Evolutionary conservation across 2,329 filamentous ascomycete genomes (phyloP), one percentile per base, ranked within the genome.

Genomic region (Fusarium liriodendri): DNA sequence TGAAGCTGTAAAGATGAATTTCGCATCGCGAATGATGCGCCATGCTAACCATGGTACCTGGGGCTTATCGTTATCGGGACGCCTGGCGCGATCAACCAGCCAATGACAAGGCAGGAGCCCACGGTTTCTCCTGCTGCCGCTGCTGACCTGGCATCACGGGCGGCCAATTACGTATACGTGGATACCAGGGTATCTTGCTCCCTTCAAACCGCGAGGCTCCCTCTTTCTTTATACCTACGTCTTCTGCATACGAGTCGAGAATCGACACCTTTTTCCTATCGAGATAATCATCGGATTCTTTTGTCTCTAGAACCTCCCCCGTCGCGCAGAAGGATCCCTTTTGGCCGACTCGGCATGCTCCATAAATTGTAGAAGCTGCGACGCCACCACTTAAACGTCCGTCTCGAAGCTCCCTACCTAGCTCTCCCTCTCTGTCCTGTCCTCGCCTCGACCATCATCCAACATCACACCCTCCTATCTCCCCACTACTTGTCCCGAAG

Each of bases 131-230:
- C 67, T 65, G 62, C 47, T 16, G 42, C 55, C 55, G 47, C 57
- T 74, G 76, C 67, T 77, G 73, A 78, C 72, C 76, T 78, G 76
- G 76, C 76, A 75, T 78, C 76, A 77, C 59, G 54, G 66, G 68
- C 66, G 69, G 57, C 75, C 72, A 77, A 76, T 78, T 78, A 77
- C 76, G 76, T 78, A 78, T 76, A 72, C 73, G 69, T 65, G 62
- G 69, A 62, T 66, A 59, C 55, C 50, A 37, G 57, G 54, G 33
- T 42, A 37, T 66, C 58, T 33, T 70, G 35, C 72, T 74, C 72
- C 72, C 69, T 70, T 73, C 62, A 60, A 65, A 72, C 55, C 55
- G 64, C 57, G 14, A 70, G 52, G 70, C 69, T 70, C 38, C 66
- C 61, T 75, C 69, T 54, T 67, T 40, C 54, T 58, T 50, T 38